A percentile compares a stretch with the other conserved stretches of the same genome.
phyloP scores from a whole-genome alignment of 306 rosid genomes.

The Sicyos edulis region DNA sequence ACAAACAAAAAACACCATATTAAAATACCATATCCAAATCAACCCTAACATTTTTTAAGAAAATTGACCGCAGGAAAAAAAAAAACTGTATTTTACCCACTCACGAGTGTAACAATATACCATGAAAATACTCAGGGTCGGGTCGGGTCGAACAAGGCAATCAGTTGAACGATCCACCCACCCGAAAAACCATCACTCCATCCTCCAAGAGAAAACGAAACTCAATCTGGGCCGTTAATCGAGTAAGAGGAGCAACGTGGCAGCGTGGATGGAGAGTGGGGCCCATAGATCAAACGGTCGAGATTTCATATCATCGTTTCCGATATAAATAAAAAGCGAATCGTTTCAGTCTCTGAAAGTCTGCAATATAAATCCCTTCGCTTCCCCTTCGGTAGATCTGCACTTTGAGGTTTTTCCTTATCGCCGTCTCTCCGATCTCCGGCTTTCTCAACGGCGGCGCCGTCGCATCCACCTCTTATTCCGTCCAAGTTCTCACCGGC shows the following conservation, averaged over 20 bases:
- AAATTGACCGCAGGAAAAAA: neutral
- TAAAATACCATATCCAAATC: neutral
- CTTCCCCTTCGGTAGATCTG: conserved; percentile 19
- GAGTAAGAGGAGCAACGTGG: neutral
- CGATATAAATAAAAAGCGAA: conserved; percentile 13
- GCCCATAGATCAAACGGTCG: neutral
- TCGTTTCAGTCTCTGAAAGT: neutral
- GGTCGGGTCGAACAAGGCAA: neutral
- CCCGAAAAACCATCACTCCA: neutral
- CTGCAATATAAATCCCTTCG: conserved; percentile 1
- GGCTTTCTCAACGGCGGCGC: neutral
- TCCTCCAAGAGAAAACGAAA: neutral
- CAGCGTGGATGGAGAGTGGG: neutral
- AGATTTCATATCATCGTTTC: neutral
- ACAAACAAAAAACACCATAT: too few relatives aligned
- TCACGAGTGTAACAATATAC: neutral
- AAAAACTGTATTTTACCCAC: neutral
- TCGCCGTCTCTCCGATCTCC: conserved; percentile 18
- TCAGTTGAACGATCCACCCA: neutral
- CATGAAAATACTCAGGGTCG: neutral
- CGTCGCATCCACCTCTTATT: neutral
- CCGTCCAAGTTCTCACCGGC: neutral
- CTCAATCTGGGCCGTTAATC: neutral
- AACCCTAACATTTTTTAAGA: neutral
- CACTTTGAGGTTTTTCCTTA: conserved; percentile 9